Conservation (phyloP, 371 early-diverging fungal genomes). For the Rhizopus stolonifer region DNA sequence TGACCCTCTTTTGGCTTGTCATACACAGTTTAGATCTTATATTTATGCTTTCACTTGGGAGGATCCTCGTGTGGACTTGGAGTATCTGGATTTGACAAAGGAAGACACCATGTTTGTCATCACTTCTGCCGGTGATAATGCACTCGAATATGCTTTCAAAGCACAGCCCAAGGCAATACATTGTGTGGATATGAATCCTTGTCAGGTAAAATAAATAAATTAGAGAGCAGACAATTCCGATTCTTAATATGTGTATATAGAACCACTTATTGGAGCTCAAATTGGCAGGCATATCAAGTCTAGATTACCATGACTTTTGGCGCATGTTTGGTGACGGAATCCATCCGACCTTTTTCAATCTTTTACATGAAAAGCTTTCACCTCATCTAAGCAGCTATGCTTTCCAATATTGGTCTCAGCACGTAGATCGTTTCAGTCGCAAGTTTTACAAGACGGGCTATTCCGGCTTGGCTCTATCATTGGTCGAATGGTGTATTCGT, state of each 20-base stretch:
- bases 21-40: constrained; percentile 78
- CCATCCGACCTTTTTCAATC: constrained; percentile 57
- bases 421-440: constrained; percentile 55
- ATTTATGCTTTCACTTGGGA: constrained; percentile 91
- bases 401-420: constrained; percentile 78
- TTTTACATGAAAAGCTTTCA: constrained; percentile 69
- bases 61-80: constrained; percentile 78
- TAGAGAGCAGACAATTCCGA: no score
- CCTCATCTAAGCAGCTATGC: constrained; percentile 74
- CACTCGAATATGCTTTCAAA: constrained; percentile 76
- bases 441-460: constrained; percentile 85
- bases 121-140: constrained; percentile 86
- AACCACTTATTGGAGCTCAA: constrained; percentile 86
- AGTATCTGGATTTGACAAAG: constrained; percentile 62
- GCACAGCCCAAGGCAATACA: constrained; percentile 72
- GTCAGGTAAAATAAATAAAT: constrained; percentile 53
- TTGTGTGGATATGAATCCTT: constrained; percentile 87
- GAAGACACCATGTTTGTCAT: constrained; percentile 80
- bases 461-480: constrained; percentile 74
- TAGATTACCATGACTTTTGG: constrained; percentile 75
- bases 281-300: constrained; percentile 63
- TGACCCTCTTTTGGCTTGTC: constrained; percentile 60
- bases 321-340: constrained; percentile 79
- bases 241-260: constrained; percentile 12
- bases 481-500: constrained; percentile 66